Evolutionary conservation across 441 rosid genomes (phyloP).

Genomic region (Arabidopsis hybrid): DNA sequence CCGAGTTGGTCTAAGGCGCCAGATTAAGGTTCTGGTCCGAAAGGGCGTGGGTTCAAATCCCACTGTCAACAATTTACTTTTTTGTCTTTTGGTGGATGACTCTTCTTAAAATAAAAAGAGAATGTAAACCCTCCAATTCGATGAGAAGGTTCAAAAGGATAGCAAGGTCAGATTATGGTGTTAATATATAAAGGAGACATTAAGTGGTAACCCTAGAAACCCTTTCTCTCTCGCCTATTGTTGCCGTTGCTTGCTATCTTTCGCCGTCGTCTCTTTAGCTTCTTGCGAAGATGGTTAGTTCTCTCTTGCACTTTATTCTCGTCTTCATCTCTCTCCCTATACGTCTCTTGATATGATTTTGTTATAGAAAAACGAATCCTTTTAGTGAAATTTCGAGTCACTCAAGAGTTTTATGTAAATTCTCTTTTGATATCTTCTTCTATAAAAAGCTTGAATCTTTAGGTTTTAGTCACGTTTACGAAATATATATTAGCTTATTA

Average conservation of each 20-base stretch:
- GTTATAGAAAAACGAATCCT: background rate
- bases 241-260: conserved; percentile 22
- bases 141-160: background rate
- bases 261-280: conserved; percentile 34
- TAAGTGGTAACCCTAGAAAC: conserved; percentile 29
- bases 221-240: conserved; percentile 5
- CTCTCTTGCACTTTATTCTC: conserved; percentile 5
- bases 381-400: background rate
- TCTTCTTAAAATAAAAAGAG: background rate
- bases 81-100: too few relatives aligned
- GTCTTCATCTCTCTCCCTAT: background rate
- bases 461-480: background rate
- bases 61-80: conserved; percentile 47
- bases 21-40: conserved; percentile 99
- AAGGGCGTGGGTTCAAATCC: conserved; percentile 99
- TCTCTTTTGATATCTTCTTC: conserved; percentile 1
- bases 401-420: background rate
- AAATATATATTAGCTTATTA: background rate
- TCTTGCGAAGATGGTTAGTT: conserved; percentile 43
- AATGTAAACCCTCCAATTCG: conserved; percentile 6
- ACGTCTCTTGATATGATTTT: background rate
- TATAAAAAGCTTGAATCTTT: background rate
- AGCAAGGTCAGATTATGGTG: conserved; percentile 1
- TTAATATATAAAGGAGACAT: conserved; percentile 28
- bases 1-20: conserved; percentile 99